Evolutionary conservation across 257 asterid genomes (phyloP), one percentile per base, ranked within the genome.

Genomic region (Prunella vulgaris): DNA sequence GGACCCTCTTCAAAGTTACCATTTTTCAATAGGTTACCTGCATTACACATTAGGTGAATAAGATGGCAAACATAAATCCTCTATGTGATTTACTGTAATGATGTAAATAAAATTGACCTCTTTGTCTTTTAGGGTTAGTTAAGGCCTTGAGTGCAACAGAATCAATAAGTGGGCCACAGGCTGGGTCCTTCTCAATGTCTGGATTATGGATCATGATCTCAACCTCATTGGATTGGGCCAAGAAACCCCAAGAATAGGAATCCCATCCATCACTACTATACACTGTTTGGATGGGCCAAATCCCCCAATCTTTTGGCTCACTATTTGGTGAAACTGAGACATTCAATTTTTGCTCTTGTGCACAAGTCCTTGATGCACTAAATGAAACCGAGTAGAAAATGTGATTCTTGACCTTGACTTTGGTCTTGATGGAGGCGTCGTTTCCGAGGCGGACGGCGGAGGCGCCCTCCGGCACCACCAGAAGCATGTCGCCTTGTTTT

Each of bases 1-100:
- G 98, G 96, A 22, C 98, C 98, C 62, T 86, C 90, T 76, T 92
- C 98, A n/a, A 92, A 92, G 74, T 89, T 79, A 2, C 94, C 98
- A 27, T 92, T 89, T 75, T 87, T 92, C 77, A 92, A 53, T 73
- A 86, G 32, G 79, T 86, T 89, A 1, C 87, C 97, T 90, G 68
- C 65, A 73, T 42, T 8, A 24, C 10, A 1, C 9, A 8, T 30
- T 30, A 12, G 40, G 2, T 35, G 9, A 1, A 40, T 40, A 10
- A 40, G 48, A 40, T 40, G 48, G 3, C 48, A 40, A 10, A 10
- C 48, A 40, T 40, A 40, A 6, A 40, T 12, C 3, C 46, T 40
- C 15, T n/a, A 28, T 28, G 5, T 3, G 33, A 3, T 40, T 40
- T 0, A 40, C 5, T 12, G 15, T 40, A 13, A 12, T 12, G 0